A percentile compares a stretch with the other conserved stretches of the same genome.
These are phyloP conservation scores for Candida morakotiae DNA, from an alignment of 805 yeast species.

Conservation along the genomic window DNA sequence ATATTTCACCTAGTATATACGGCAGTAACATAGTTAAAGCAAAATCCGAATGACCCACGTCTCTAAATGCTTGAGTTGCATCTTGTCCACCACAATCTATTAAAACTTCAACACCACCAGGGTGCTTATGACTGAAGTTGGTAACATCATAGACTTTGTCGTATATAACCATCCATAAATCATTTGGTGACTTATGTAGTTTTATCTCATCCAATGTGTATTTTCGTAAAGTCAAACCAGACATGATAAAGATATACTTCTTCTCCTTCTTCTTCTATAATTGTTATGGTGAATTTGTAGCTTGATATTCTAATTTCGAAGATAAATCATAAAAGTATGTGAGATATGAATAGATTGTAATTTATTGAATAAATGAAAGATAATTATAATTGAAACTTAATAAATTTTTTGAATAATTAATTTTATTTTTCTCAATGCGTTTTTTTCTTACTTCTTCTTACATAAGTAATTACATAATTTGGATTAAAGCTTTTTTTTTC, in stretches of 20 bases:
- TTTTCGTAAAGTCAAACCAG: slow-evolving; percentile 1
- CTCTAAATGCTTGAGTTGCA: slow-evolving; percentile 66
- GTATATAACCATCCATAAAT: slow-evolving; percentile 80
- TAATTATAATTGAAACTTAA: too few species aligned
- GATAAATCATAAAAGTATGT: slow-evolving; percentile 1
- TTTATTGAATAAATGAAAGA: too few species aligned
- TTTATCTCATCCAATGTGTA: slow-evolving; percentile 49
- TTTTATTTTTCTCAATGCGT: too few species aligned
- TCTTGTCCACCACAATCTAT: slow-evolving; percentile 76
- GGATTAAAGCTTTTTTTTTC: too few species aligned
- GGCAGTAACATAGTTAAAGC: slow-evolving; percentile 29
- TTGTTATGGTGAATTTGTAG: too few species aligned
- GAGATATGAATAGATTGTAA: too few species aligned
- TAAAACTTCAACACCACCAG: slow-evolving; percentile 71
- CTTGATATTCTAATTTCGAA: not conserved
- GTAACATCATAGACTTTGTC: slow-evolving; percentile 78
- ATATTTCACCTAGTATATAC: slow-evolving; percentile 23
- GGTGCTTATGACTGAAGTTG: slow-evolving; percentile 71
- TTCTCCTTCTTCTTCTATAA: not conserved
- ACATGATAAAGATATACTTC: not conserved
- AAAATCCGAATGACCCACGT: slow-evolving; percentile 34
- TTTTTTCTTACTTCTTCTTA: too few species aligned
- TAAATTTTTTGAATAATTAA: too few species aligned
- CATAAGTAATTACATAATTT: too few species aligned
- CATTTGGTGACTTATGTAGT: slow-evolving; percentile 68